Percentiles rank a stretch among this genome's conserved stretches.
Evolutionary conservation across 2,329 filamentous ascomycete genomes (phyloP).

Genomic region (Exophiala spinifera): DNA sequence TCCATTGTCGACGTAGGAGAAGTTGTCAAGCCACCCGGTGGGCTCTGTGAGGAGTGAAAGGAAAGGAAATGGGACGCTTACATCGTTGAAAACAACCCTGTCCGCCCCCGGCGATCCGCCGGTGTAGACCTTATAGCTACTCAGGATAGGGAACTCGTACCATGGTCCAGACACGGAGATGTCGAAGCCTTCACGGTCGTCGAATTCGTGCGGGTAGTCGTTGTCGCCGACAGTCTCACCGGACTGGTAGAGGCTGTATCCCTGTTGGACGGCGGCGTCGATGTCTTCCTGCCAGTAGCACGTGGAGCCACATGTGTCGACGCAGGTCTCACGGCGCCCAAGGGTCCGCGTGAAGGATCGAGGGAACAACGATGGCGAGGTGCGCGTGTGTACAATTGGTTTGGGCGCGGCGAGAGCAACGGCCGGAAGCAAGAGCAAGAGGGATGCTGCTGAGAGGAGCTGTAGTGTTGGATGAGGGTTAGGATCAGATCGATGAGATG

Average conservation of each 20-base stretch:
- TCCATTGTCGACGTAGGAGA: too few relatives aligned
- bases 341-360: neutral
- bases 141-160: slow-evolving; percentile 61
- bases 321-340: slow-evolving; percentile 43
- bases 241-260: slow-evolving; percentile 49
- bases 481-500: too few relatives aligned
- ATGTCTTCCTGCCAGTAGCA: slow-evolving; percentile 53
- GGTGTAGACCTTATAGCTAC: slow-evolving; percentile 48
- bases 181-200: slow-evolving; percentile 61
- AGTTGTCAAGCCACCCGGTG: too few relatives aligned
- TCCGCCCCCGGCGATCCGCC: slow-evolving; percentile 65
- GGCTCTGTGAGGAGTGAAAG: too few relatives aligned
- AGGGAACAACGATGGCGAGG: neutral
- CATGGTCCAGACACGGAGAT: slow-evolving; percentile 58
- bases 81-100: slow-evolving; percentile 61
- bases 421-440: slow-evolving; percentile 8
- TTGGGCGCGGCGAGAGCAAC: slow-evolving; percentile 5
- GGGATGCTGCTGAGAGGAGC: neutral
- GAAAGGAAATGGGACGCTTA: too few relatives aligned
- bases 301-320: slow-evolving; percentile 52
- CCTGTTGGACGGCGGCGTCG: slow-evolving; percentile 49
- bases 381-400: neutral
- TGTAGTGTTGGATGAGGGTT: neutral
- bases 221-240: slow-evolving; percentile 39
- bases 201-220: slow-evolving; percentile 58